Percentiles rank a stretch among this genome's conserved stretches.
These are phyloP conservation scores for Canariomyces notabilis DNA, from an alignment of 2,329 filamentous ascomycete species.

Conservation along the genomic window DNA sequence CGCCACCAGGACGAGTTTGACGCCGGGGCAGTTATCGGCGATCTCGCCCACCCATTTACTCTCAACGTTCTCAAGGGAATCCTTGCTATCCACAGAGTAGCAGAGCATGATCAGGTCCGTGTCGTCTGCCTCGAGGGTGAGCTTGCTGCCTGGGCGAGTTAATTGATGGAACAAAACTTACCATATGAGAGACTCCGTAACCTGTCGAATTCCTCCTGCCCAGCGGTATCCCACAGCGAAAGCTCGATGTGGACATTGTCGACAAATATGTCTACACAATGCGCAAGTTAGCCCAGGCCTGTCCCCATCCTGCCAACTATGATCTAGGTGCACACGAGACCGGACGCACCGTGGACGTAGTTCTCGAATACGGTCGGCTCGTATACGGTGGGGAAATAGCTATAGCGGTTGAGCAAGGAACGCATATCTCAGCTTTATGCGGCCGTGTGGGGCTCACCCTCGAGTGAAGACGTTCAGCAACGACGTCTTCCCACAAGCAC, in stretches of 20 bases:
- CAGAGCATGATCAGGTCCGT: conserved; percentile 99
- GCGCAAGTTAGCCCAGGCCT: conserved; percentile 7
- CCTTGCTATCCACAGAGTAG: conserved; percentile 93
- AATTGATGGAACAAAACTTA: conserved; percentile 25
- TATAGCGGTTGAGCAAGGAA: conserved; percentile 32
- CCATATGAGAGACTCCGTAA: conserved; percentile 93
- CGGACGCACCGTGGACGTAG: conserved; percentile 81
- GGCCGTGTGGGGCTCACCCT: conserved; percentile 58
- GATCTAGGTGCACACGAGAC: background rate
- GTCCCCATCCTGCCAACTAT: background rate
- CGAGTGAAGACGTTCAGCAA: conserved; percentile 96
- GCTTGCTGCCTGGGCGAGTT: conserved; percentile 3
- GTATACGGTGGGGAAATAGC: conserved; percentile 97
- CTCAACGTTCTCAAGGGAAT: conserved; percentile 96
- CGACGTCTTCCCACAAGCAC: conserved; percentile 95
- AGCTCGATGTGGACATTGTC: conserved; percentile 96
- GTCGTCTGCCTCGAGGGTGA: conserved; percentile 50
- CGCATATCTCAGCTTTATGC: background rate
- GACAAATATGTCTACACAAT: conserved; percentile 80
- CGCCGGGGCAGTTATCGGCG: conserved; percentile 91
- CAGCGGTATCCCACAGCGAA: conserved; percentile 96
- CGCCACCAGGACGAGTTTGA: conserved; percentile 90
- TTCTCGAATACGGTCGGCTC: conserved; percentile 99
- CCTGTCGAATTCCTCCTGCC: conserved; percentile 98
- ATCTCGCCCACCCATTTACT: conserved; percentile 99